Conservation (phyloP, 495 filamentous ascomycete species). For the Hypoxylon crocopeplum region DNA sequence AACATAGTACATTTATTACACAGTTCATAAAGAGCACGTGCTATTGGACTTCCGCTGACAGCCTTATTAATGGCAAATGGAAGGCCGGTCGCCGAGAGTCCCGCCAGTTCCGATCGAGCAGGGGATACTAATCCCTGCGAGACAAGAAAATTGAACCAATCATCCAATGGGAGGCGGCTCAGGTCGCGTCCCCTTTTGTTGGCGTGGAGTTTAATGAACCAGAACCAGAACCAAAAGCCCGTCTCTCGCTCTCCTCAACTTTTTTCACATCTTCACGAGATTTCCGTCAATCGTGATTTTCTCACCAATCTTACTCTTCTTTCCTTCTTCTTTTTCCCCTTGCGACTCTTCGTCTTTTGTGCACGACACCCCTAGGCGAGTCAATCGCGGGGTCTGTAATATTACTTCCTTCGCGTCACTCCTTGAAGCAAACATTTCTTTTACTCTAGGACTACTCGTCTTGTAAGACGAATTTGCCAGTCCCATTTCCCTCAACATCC, state of each 20-base stretch:
- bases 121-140: constrained; percentile 22
- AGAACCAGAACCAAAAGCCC: constrained; percentile 14
- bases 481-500: background rate
- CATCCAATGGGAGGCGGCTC: constrained; percentile 8
- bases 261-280: constrained; percentile 32
- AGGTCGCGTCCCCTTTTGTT: constrained; percentile 37
- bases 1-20: too few species aligned
- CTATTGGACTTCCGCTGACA: background rate
- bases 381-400: constrained; percentile 15
- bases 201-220: constrained; percentile 39
- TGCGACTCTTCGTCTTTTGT: constrained; percentile 10
- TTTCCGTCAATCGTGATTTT: constrained; percentile 24
- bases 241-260: constrained; percentile 17
- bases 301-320: constrained; percentile 27
- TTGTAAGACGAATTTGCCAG: constrained; percentile 6
- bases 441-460: constrained; percentile 16
- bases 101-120: constrained; percentile 33
- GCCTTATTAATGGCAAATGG: background rate
- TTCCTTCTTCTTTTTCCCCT: constrained; percentile 23
- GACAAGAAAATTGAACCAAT: constrained; percentile 6
- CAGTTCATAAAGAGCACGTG: constrained; percentile 2
- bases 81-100: constrained; percentile 21
- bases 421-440: constrained; percentile 37
- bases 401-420: constrained; percentile 37
- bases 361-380: constrained; percentile 6